These are phyloP conservation scores for Darksidea phi DNA, from an alignment of 495 filamentous ascomycete genomes.

Conservation along the genomic window DNA sequence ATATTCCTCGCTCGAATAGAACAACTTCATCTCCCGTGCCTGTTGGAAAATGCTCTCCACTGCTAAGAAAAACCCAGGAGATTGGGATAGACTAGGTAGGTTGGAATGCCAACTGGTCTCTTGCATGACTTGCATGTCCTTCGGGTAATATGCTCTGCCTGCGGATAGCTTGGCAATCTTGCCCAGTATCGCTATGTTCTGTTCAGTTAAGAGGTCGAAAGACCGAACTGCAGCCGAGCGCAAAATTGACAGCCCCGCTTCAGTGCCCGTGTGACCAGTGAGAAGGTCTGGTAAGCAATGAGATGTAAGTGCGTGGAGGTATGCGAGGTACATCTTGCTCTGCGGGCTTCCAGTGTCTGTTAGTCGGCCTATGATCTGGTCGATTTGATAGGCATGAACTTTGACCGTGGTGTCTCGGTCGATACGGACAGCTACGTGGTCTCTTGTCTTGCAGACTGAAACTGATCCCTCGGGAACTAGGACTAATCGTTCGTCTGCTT, in stretches of 20 bases:
- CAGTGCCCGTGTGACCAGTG: constrained; percentile 20
- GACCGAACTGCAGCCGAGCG: constrained; percentile 13
- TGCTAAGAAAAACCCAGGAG: neutral
- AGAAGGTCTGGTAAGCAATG: constrained; percentile 19
- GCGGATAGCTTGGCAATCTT: constrained; percentile 57
- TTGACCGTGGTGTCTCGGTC: constrained; percentile 3
- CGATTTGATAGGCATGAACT: constrained; percentile 14
- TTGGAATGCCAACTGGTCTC: constrained; percentile 7
- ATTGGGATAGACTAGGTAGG: constrained; percentile 12
- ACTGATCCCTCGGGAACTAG: constrained; percentile 23
- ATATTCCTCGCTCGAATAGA: neutral
- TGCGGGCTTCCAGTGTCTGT: constrained; percentile 19
- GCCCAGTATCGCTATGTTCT: constrained; percentile 29
- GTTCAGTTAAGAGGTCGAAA: constrained; percentile 12
- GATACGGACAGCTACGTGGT: constrained; percentile 41
- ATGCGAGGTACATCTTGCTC: constrained; percentile 23
- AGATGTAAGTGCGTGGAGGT: constrained; percentile 24
- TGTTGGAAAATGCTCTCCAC: constrained; percentile 1
- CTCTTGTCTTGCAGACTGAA: constrained; percentile 48
- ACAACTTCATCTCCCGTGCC: neutral
- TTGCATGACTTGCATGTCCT: constrained; percentile 21
- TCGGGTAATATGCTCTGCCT: constrained; percentile 56
- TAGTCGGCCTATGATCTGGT: constrained; percentile 12
- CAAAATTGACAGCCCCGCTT: constrained; percentile 10
- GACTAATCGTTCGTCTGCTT: constrained; percentile 5